Evolutionary conservation across 2,329 filamentous ascomycete species (phyloP), one percentile per base, ranked within the genome.

Genomic region (Colletotrichum nymphaeae): DNA sequence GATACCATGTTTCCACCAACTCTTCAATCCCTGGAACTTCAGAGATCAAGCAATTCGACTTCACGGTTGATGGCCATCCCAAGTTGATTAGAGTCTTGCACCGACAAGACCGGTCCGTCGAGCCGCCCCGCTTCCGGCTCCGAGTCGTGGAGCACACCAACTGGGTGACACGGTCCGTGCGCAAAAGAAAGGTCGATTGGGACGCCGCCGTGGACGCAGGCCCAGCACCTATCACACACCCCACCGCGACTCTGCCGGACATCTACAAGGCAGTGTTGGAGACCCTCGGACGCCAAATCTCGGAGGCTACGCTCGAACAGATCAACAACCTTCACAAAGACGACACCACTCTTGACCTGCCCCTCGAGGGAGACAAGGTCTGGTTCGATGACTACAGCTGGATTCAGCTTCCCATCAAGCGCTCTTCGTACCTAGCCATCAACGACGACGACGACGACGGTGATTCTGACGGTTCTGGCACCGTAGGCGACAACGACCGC

Each of bases 61-160:
- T 72, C 19, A 4, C 32, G 3, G 35, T 19, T 49, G 57, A 7
- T 8, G 57, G 35, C 1, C 32, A 42, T 26, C 35, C n/a, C 24
- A 49, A 32, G 59, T 26, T 26, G 22, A 28, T 69, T 26, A 24
- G 59, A 19, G 37, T 72, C n/a, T 24, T 64, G 11, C 32, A 55
- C 24, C 66, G 37, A 8, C 65, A 60, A 26, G 59, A 64, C 42
- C 42, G 32, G 42, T 30, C 56, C 2, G 26, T 26, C 6, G 42
- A 53, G 3, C 70, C 59, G 59, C 32, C 58, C 60, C 70, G 66
- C 16, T 60, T 69, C 66, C 70, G 67, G 24, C 59, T 73, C 59
- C 59, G 49, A 14, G 22, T 30, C 7, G 59, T 55, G 66, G 16
- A 55, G 37, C 66, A 73, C n/a, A 53, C 55, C 1, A 19, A 30